Evolutionary conservation across 1,284 basidiomycete species (phyloP).

Genomic region (Cutaneotrichosporon arboriforme): DNA sequence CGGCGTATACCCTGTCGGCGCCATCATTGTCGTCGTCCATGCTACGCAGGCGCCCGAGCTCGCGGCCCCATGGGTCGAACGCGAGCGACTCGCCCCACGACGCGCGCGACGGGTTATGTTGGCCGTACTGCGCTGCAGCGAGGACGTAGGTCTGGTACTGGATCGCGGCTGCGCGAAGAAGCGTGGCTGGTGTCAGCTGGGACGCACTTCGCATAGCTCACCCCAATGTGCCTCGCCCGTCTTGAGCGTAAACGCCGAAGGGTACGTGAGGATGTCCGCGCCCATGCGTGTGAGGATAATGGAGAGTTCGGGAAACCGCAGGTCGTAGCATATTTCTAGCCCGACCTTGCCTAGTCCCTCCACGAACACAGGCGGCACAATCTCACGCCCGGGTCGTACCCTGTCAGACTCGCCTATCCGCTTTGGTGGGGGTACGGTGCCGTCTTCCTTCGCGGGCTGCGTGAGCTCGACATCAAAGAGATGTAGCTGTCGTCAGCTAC

Average conservation of each 20-base stretch:
- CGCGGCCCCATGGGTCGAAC: constrained; percentile 38
- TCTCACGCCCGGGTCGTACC: constrained; percentile 41
- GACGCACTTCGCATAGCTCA: constrained; percentile 7
- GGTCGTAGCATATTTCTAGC: constrained; percentile 54
- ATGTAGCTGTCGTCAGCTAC: constrained; percentile 43
- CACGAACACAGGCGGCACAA: constrained; percentile 37
- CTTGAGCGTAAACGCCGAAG: constrained; percentile 52
- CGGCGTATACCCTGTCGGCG: constrained; percentile 21
- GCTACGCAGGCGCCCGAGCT: constrained; percentile 32
- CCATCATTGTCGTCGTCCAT: constrained; percentile 28
- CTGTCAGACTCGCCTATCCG: constrained; percentile 35
- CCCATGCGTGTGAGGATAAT: constrained; percentile 48
- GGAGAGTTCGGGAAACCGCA: constrained; percentile 52
- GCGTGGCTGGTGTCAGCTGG: constrained; percentile 18
- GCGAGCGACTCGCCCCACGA: constrained; percentile 42
- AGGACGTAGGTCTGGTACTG: constrained; percentile 43
- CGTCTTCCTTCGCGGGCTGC: constrained; percentile 18
- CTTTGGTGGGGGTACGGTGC: constrained; percentile 26
- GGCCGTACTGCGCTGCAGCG: constrained; percentile 40
- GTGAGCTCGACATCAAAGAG: constrained; percentile 53
- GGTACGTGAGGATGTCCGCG: constrained; percentile 51
- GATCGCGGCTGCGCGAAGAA: constrained; percentile 35
- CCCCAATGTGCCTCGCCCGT: constrained; percentile 48
- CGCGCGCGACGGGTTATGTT: constrained; percentile 28
- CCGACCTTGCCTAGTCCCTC: constrained; percentile 47